phyloP scores from a whole-genome alignment of 495 filamentous ascomycete genomes.

The Parathielavia appendiculata region DNA sequence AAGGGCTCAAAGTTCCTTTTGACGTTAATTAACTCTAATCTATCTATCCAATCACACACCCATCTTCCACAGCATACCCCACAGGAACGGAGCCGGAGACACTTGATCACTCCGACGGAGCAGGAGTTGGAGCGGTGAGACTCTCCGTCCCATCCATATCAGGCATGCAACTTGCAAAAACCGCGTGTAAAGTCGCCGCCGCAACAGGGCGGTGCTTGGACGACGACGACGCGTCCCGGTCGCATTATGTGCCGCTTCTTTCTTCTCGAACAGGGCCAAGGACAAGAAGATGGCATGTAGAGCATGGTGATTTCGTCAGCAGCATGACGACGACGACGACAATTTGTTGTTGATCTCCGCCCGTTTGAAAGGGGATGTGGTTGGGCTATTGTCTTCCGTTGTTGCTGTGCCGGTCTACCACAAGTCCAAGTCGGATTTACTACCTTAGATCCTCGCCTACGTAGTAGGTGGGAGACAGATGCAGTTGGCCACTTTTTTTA shows the following conservation, averaged over 20 bases:
- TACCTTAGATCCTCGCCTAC: no score
- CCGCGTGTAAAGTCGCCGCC: conserved; percentile 7
- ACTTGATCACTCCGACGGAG: background rate
- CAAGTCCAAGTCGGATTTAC: no score
- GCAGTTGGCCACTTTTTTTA: no score
- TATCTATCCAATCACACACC: background rate
- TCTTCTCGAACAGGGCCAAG: background rate
- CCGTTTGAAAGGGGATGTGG: no score
- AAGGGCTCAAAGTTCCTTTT: conserved; percentile 7
- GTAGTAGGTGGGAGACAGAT: no score
- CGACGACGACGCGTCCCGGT: background rate
- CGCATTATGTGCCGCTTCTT: no score
- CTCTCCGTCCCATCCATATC: background rate
- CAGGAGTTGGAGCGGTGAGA: background rate
- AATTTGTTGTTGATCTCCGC: no score
- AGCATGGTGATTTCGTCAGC: background rate
- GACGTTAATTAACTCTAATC: background rate
- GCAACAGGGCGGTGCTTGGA: no score
- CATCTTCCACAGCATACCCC: background rate
- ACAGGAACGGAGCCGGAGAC: conserved; percentile 13
- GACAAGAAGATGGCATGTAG: background rate
- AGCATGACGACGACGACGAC: background rate
- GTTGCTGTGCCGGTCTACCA: no score
- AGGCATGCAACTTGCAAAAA: no score
- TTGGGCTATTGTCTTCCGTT: no score